Conservation (phyloP, 192 early-diverging fungal species). For the Geranomyces variabilis region DNA sequence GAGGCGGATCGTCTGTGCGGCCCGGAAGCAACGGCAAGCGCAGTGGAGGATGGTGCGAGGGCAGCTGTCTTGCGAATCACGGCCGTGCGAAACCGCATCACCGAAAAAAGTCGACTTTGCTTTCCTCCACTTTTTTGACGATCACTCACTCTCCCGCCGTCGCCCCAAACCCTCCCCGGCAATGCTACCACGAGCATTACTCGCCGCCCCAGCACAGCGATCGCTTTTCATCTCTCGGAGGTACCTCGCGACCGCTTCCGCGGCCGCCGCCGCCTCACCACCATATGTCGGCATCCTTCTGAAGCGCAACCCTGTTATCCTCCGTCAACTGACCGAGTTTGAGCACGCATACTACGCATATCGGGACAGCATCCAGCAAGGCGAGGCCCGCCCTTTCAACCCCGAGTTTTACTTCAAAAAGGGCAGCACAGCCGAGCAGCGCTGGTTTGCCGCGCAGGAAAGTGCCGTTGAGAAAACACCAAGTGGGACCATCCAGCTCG, state of each 20-base stretch:
- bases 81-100: no score
- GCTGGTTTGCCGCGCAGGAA: conserved; percentile 53
- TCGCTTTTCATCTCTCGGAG: no score
- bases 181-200: no score
- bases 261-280: background rate
- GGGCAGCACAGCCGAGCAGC: conserved; percentile 69
- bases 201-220: no score
- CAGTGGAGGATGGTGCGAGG: no score
- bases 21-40: no score
- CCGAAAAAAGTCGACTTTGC: no score
- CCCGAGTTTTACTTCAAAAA: conserved; percentile 79
- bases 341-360: conserved; percentile 72
- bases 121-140: no score
- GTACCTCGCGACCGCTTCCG: background rate
- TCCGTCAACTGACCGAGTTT: conserved; percentile 63
- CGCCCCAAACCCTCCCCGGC: no score
- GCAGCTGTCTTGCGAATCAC: no score
- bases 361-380: conserved; percentile 62
- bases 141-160: no score
- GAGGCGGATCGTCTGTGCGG: no score
- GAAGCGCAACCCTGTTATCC: conserved; percentile 69
- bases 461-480: conserved; percentile 5
- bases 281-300: conserved; percentile 64
- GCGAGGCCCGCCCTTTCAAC: conserved; percentile 58
- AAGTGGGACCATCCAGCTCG: conserved; percentile 24